Evolutionary conservation across 2,329 filamentous ascomycete species (phyloP), one percentile per base, ranked within the genome.

Genomic region (Penicillium sp.): DNA sequence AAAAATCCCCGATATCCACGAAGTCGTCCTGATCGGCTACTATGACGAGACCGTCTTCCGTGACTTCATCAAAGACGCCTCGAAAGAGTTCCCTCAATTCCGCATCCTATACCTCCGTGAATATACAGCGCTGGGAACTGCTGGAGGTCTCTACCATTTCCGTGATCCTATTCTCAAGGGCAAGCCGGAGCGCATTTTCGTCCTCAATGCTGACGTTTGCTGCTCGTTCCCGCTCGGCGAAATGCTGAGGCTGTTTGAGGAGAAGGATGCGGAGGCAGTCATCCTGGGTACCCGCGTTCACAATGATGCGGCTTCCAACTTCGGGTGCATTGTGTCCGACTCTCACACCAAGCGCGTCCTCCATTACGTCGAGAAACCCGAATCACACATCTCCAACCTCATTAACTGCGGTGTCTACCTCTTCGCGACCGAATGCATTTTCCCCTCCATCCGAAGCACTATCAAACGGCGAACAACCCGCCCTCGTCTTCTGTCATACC

Each of bases 351-450:
- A 94, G 77, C 92, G 94, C 69, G 95, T 99, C 50, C 89, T 98
- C 64, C 95, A 99, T 83, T 98, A 99, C 81, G 95, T 99, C 77
- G 95, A 98, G 86, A 98, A 98, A 84, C 95, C 95, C 68, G 94
- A 99, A 80, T 93, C 91, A 60, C 91, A 96, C 80, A 97, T 99
- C 80, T 96, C 91, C 75, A 97, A 97, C 83, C 85, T 99, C 69
- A 99, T 99, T 86, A 99, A 98, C 85, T 98, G 95, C 79, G 95
- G 95, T 72, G 93, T 99, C 73, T 99, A 98, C 83, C 91, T 98
- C 72, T 99, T 99, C 81, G 88, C 91, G 67, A 95, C 93, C 66
- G 93, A 97, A 70, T 92, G 90, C 78, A 96, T 98, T 82, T 98
- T 98, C 86, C 94, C 94, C 67, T 91, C 92, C 69, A 98, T 99